Conservation (phyloP, 2,329 filamentous ascomycete species). For the Cladorrhinum sp. region DNA sequence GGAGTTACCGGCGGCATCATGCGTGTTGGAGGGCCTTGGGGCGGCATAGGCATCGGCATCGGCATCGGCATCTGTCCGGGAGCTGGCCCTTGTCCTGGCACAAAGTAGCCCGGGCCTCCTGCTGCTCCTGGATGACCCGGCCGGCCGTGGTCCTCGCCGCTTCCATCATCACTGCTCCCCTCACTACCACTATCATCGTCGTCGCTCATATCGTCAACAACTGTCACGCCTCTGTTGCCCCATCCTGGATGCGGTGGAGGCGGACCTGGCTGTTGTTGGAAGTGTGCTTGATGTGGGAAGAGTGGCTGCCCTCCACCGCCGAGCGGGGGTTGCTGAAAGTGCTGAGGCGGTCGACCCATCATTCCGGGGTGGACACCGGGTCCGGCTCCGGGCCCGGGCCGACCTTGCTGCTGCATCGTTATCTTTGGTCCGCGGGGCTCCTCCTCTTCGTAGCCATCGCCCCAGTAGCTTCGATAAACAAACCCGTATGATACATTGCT, state of each 20-base stretch:
- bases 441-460: slow-evolving; percentile 3
- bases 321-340: neutral
- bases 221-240: neutral
- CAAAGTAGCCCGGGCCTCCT: neutral
- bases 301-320: neutral
- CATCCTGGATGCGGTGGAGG: neutral
- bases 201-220: slow-evolving; percentile 6
- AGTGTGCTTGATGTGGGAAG: neutral
- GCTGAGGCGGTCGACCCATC: neutral
- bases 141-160: neutral
- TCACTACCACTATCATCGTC: slow-evolving; percentile 17
- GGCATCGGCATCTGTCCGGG: neutral
- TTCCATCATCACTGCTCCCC: slow-evolving; percentile 7
- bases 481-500: slow-evolving; percentile 17
- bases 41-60: neutral
- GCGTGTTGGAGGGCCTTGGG: neutral
- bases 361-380: neutral
- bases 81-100: neutral
- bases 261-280: neutral
- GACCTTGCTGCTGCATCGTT: neutral
- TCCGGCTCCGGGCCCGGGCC: neutral
- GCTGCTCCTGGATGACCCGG: neutral
- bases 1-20: neutral
- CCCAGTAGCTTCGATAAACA: slow-evolving; percentile 18
- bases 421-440: slow-evolving; percentile 6